Conservation (phyloP, 2,329 filamentous ascomycete species). For the Pleurostoma richardsiae region DNA sequence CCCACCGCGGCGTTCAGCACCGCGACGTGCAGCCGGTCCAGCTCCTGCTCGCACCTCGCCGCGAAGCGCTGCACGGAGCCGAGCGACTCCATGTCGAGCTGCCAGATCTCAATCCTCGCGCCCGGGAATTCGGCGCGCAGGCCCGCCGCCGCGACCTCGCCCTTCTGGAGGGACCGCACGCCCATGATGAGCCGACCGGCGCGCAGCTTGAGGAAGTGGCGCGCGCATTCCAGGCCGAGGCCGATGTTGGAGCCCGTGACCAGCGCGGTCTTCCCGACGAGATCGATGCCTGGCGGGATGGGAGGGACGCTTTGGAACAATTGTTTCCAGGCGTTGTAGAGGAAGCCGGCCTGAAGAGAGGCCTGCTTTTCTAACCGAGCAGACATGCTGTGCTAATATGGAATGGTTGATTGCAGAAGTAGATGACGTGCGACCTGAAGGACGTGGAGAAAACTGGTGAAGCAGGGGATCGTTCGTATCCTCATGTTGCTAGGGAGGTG, state of each 20-base stretch:
- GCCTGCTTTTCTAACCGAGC: neutral
- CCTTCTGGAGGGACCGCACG: constrained; percentile 36
- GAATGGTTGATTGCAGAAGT: too few relatives aligned
- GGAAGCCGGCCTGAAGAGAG: neutral
- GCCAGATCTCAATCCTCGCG: constrained; percentile 40
- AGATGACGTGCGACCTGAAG: neutral
- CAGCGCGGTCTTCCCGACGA: neutral
- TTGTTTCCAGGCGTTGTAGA: neutral
- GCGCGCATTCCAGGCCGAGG: neutral
- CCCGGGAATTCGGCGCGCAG: constrained; percentile 21
- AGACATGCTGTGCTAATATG: neutral
- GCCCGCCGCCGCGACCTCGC: constrained; percentile 30
- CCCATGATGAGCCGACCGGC: constrained; percentile 40
- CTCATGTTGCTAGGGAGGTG: too few relatives aligned
- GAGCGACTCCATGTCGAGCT: constrained; percentile 42
- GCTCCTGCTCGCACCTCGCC: constrained; percentile 18
- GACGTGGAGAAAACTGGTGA: neutral
- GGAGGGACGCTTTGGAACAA: neutral
- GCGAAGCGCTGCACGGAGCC: constrained; percentile 37
- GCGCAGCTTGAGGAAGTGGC: constrained; percentile 8
- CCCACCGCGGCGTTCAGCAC: constrained; percentile 39
- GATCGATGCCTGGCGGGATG: constrained; percentile 1
- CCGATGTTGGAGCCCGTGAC: constrained; percentile 9
- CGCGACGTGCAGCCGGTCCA: constrained; percentile 34
- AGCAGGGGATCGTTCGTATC: too few relatives aligned